These are phyloP conservation scores for Neobulgaria alba DNA, from an alignment of 2,329 filamentous ascomycete species.

Conservation along the genomic window DNA sequence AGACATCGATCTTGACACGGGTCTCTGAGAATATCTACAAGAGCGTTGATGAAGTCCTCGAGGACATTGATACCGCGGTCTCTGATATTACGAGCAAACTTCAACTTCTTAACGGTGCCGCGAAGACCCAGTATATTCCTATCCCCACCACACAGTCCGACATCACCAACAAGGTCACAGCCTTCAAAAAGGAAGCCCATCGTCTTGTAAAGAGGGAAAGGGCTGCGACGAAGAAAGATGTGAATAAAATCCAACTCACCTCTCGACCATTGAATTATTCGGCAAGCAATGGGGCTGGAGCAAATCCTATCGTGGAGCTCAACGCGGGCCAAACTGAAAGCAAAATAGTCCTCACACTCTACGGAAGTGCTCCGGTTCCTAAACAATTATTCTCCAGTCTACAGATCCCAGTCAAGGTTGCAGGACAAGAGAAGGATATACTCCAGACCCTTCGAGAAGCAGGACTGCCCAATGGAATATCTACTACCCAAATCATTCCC, in stretches of 20 bases:
- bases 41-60: constrained; percentile 56
- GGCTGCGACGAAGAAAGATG: constrained; percentile 27
- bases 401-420: constrained; percentile 41
- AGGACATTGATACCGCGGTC: constrained; percentile 44
- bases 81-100: constrained; percentile 41
- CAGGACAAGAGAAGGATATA: constrained; percentile 22
- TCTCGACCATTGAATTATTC: constrained; percentile 4
- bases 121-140: constrained; percentile 20
- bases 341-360: constrained; percentile 63
- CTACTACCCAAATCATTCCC: constrained; percentile 57
- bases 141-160: constrained; percentile 17
- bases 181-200: constrained; percentile 54
- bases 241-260: constrained; percentile 3
- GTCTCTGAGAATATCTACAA: constrained; percentile 41
- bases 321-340: constrained; percentile 35
- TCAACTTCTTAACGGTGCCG: constrained; percentile 29
- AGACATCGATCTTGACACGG: constrained; percentile 34
- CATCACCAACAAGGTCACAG: constrained; percentile 20
- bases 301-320: constrained; percentile 22
- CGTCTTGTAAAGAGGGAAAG: constrained; percentile 48
- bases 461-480: constrained; percentile 66
- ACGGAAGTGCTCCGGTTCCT: constrained; percentile 64
- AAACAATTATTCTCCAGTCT: constrained; percentile 83
- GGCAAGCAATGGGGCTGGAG: constrained; percentile 13
- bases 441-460: constrained; percentile 49